phyloP scores from a whole-genome alignment of 129 eudicot species.

The Escallonia herrerae region DNA sequence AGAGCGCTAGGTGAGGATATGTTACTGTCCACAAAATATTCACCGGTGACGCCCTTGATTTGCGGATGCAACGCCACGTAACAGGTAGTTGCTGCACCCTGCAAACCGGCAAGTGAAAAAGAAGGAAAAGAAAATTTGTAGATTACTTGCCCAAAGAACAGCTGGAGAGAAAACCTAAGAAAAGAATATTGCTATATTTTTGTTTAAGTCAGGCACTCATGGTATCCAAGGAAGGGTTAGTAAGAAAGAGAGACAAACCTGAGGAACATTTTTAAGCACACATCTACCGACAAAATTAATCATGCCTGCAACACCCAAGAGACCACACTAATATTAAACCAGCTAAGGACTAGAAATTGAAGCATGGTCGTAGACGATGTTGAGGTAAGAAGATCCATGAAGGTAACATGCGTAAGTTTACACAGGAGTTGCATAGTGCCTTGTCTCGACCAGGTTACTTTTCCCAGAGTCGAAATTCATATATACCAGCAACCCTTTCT shows the following conservation, averaged over 20 bases:
- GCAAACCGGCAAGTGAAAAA: conserved; percentile 6
- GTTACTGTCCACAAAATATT: conserved; percentile 68
- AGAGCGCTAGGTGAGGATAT: conserved; percentile 26
- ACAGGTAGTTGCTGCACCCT: conserved; percentile 91
- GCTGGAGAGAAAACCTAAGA: neutral
- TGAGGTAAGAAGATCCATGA: neutral
- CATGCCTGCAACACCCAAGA: conserved; percentile 40
- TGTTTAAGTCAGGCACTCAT: no score
- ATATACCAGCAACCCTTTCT: no score
- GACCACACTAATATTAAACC: neutral
- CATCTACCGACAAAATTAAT: conserved; percentile 36
- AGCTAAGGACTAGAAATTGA: neutral
- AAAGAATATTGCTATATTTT: neutral
- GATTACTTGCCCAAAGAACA: neutral
- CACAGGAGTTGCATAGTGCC: no score
- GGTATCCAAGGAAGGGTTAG: no score
- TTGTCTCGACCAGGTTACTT: no score
- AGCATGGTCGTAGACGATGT: neutral
- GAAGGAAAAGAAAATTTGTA: neutral
- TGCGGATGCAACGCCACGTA: conserved; percentile 84
- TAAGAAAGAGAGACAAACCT: conserved; percentile 27
- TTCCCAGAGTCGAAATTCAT: no score
- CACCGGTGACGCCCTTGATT: conserved; percentile 65
- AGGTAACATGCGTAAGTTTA: neutral
- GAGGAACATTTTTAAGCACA: conserved; percentile 62